A percentile compares a stretch with the other conserved stretches of the same genome.
phyloP scores from a whole-genome alignment of 1,139 yeast species.

The Insectozyma bohioensis region DNA sequence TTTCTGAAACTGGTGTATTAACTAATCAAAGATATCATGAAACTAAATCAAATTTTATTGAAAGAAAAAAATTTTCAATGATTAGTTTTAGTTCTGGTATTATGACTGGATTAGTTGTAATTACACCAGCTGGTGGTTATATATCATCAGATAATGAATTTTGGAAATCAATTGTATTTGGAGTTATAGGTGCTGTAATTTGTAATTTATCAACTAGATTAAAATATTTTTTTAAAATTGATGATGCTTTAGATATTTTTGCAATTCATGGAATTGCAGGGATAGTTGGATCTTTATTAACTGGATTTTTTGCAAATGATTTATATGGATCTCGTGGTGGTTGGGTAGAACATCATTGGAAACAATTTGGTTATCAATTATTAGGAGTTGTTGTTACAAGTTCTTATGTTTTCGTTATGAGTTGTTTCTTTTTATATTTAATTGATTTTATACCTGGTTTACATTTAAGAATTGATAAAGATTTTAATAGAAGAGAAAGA shows the following conservation, averaged over 20 bases:
- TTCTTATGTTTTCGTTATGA: slow-evolving; percentile 37
- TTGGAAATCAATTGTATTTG: slow-evolving; percentile 45
- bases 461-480: slow-evolving; percentile 46
- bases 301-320: slow-evolving; percentile 42
- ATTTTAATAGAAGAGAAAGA: slow-evolving; percentile 36
- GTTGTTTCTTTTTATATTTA: slow-evolving; percentile 36
- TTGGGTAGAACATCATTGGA: slow-evolving; percentile 48
- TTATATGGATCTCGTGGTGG: slow-evolving; percentile 43
- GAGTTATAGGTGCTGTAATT: slow-evolving; percentile 36
- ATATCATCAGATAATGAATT: slow-evolving; percentile 35
- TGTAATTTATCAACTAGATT: slow-evolving; percentile 43
- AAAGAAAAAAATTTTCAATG: slow-evolving; percentile 36
- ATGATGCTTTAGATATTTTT: slow-evolving; percentile 47
- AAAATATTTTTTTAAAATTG: slow-evolving; percentile 39
- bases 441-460: slow-evolving; percentile 49
- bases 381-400: slow-evolving; percentile 44
- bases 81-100: slow-evolving; percentile 44
- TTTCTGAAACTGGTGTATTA: slow-evolving; percentile 22
- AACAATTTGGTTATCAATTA: slow-evolving; percentile 50
- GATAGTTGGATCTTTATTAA: slow-evolving; percentile 40
- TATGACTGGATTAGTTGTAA: slow-evolving; percentile 45
- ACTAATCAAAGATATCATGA: slow-evolving; percentile 22
- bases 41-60: slow-evolving; percentile 18
- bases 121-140: slow-evolving; percentile 50
- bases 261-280: slow-evolving; percentile 50